These are phyloP conservation scores for Cryoendolithus antarcticus DNA, from an alignment of 2,329 filamentous ascomycete genomes.

Conservation along the genomic window DNA sequence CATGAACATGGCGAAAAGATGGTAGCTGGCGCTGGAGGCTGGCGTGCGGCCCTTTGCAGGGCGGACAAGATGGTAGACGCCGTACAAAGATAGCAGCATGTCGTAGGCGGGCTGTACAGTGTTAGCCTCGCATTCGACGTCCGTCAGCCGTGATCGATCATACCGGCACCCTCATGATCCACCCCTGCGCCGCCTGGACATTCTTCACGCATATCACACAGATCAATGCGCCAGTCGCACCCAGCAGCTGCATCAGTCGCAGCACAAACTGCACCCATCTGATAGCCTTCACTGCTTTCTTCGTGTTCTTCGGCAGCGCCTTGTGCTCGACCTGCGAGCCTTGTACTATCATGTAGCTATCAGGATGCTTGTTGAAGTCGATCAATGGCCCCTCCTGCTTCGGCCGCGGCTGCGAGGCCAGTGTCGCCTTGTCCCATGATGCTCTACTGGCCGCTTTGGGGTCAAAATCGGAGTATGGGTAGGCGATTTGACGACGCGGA, in stretches of 20 bases:
- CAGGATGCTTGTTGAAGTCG: conserved; percentile 74
- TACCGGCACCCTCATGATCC: conserved; percentile 20
- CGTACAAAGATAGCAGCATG: conserved; percentile 60
- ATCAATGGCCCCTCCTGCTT: conserved; percentile 66
- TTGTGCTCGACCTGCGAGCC: conserved; percentile 49
- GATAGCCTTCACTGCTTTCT: conserved; percentile 56
- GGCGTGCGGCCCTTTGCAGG: conserved; percentile 60
- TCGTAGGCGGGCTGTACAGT: conserved; percentile 57
- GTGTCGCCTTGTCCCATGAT: conserved; percentile 44
- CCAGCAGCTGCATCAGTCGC: conserved; percentile 54
- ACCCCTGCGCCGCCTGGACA: conserved; percentile 19
- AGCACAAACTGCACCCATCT: conserved; percentile 58
- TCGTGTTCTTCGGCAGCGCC: conserved; percentile 58
- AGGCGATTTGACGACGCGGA: conserved; percentile 39
- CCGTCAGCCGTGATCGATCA: conserved; percentile 3
- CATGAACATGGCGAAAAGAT: conserved; percentile 65
- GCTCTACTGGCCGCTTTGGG: conserved; percentile 76
- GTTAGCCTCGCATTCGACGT: neutral
- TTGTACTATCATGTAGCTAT: conserved; percentile 55
- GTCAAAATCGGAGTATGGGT: conserved; percentile 55
- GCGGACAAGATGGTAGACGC: conserved; percentile 65
- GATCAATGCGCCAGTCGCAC: conserved; percentile 57
- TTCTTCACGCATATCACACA: conserved; percentile 65
- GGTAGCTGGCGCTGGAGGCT: conserved; percentile 75
- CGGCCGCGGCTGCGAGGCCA: conserved; percentile 39